Percentiles rank a stretch among this genome's conserved stretches.
These are phyloP conservation scores for Calendula officinalis DNA, from an alignment of 129 eudicot species.

Conservation along the genomic window DNA sequence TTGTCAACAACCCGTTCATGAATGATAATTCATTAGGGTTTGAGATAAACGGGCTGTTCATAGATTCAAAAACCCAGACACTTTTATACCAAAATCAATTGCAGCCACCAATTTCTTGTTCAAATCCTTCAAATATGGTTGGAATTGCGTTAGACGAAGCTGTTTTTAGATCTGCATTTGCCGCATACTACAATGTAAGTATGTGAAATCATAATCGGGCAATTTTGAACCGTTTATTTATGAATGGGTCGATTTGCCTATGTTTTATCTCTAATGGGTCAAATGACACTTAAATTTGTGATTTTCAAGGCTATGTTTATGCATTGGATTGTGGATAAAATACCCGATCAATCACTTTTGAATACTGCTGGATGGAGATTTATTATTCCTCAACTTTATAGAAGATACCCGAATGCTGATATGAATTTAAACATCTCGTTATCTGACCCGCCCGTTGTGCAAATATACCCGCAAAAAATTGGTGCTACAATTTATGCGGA, in stretches of 20 bases:
- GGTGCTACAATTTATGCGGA: slow-evolving; percentile 47
- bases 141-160: slow-evolving; percentile 62
- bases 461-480: slow-evolving; percentile 35
- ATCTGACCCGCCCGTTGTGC: slow-evolving; percentile 45
- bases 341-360: slow-evolving; percentile 55
- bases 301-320: slow-evolving; percentile 51
- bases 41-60: slow-evolving; percentile 59
- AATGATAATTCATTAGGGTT: slow-evolving; percentile 49
- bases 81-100: slow-evolving; percentile 24
- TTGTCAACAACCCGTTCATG: slow-evolving; percentile 42
- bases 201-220: slow-evolving; percentile 4
- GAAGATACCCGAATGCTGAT: slow-evolving; percentile 57
- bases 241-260: not conserved
- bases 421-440: slow-evolving; percentile 57
- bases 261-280: not conserved
- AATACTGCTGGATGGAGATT: slow-evolving; percentile 76
- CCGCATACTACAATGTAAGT: slow-evolving; percentile 49
- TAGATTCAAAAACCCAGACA: slow-evolving; percentile 12
- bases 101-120: slow-evolving; percentile 38
- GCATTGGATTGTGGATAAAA: slow-evolving; percentile 64
- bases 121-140: slow-evolving; percentile 54
- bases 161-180: slow-evolving; percentile 57
- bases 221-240: not conserved
- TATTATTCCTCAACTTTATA: slow-evolving; percentile 63
- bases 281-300: slow-evolving; percentile 4